phyloP scores from a whole-genome alignment of 2,329 filamentous ascomycete genomes.

The Penicillium corylophilum region DNA sequence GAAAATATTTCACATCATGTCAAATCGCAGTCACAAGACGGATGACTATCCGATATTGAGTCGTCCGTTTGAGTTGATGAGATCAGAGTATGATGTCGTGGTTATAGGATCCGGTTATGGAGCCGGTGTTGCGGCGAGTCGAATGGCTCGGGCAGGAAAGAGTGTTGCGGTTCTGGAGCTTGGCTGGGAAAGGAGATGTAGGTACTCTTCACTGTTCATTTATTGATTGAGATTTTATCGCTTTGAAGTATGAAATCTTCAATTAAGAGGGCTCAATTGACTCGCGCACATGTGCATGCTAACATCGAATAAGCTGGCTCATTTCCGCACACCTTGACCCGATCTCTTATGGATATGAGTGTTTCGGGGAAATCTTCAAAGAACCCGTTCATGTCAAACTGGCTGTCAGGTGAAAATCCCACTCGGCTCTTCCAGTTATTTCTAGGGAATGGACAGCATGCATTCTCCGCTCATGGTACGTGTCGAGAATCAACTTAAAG shows the following conservation, averaged over 20 bases:
- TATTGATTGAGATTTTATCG: background rate
- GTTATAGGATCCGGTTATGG: conserved; percentile 71
- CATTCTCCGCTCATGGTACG: conserved; percentile 58
- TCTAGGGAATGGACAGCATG: conserved; percentile 63
- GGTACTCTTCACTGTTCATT: background rate
- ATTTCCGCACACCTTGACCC: conserved; percentile 11
- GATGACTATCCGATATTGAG: conserved; percentile 10
- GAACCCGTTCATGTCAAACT: conserved; percentile 1
- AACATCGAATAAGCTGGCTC: conserved; percentile 7
- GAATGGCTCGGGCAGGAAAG: conserved; percentile 61
- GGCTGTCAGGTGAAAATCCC: conserved; percentile 45
- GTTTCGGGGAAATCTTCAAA: conserved; percentile 9
- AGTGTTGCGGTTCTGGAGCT: conserved; percentile 65
- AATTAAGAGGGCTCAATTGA: background rate
- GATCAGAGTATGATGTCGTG: conserved; percentile 59
- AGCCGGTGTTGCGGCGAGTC: conserved; percentile 63
- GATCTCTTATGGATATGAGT: conserved; percentile 9
- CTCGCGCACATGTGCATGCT: background rate
- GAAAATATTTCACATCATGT: background rate
- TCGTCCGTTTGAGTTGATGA: conserved; percentile 6
- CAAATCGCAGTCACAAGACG: background rate
- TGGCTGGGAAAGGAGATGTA: conserved; percentile 62
- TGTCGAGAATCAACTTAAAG: background rate
- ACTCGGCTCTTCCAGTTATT: conserved; percentile 65
- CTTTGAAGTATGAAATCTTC: too few species aligned